Evolutionary conservation across 352 stramenopile species (phyloP), one percentile per base, ranked within the genome.

Genomic region (Phytopythium litorale): DNA sequence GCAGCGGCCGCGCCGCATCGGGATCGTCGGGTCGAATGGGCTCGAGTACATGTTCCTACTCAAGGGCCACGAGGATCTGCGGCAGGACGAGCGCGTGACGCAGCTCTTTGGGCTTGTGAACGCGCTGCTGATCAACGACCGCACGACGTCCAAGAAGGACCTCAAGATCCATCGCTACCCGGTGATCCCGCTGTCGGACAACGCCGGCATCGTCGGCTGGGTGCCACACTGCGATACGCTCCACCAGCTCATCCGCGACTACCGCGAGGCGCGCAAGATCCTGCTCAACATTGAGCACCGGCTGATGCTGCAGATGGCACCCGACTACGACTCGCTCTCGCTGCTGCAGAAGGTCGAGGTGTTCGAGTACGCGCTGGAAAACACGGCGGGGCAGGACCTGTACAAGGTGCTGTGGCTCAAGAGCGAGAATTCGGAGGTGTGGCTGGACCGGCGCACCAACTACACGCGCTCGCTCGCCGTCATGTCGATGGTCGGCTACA

Each of bases 81-180:
- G 98, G 21, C 97, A 99, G 77, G 98, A 99, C 70, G 98, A 99
- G 75, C 85, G 97, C 25, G 97, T 99, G 42, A 99, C 99, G 86
- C 98, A 99, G 73, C 75, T 99, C 0, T 99, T 99, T 75, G 97
- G 97, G 4, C 84, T 99, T n/a, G 97, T 99, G 48, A 99, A 99
- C 79, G 96, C 96, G 16, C 79, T 99, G 56, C 70, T 99, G 40
- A 96, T 97, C 58, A 97, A 98, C 67, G 97, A 99, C 63, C 73
- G 93, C 19, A 86, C 92, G 43, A 99, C 97, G 15, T 96, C 92
- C 33, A 98, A 98, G 68, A 97, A 98, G 62, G 97, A 99, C 64
- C 72, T 99, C 30, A 96, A 94, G 63, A 99, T 99, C 60, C 92
- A 98, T 69, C 78, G 97, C 28, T 99, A 99, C 68, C 89, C 96